Evolutionary conservation across 208 protist genomes (phyloP).

Genomic region (Trypanosoma vivax): DNA sequence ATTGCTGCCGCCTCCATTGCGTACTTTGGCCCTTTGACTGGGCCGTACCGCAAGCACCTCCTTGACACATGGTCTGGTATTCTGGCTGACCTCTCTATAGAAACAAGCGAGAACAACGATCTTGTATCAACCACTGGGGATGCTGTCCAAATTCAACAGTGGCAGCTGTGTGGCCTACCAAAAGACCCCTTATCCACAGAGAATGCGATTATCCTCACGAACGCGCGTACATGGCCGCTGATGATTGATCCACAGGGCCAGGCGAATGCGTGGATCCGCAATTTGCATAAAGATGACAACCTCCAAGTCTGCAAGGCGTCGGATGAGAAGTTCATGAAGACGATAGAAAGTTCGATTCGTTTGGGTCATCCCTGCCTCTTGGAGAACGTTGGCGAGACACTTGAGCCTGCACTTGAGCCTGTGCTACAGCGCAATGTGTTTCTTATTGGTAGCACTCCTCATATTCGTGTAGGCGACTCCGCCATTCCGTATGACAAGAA

Average conservation of each 20-base stretch:
- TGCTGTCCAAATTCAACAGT: conserved; percentile 93
- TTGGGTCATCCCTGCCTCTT: conserved; percentile 95
- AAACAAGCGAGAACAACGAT: conserved; percentile 59
- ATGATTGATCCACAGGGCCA: conserved; percentile 98
- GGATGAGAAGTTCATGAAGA: conserved; percentile 92
- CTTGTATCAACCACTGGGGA: conserved; percentile 91
- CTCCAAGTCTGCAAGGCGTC: conserved; percentile 95
- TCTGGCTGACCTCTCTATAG: conserved; percentile 47
- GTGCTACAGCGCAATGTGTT: conserved; percentile 94
- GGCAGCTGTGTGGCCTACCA: conserved; percentile 94
- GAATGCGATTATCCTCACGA: conserved; percentile 96
- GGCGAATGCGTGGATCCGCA: conserved; percentile 96
- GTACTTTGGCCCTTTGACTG: conserved; percentile 96
- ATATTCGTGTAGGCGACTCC: conserved; percentile 96
- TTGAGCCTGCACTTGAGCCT: conserved; percentile 95
- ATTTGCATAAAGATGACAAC: conserved; percentile 90
- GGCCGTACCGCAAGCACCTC: conserved; percentile 85
- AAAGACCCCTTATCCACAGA: conserved; percentile 94
- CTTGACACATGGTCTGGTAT: conserved; percentile 73
- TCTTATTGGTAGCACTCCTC: conserved; percentile 87
- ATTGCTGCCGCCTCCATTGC: conserved; percentile 92
- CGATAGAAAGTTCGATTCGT: conserved; percentile 94
- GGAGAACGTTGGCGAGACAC: conserved; percentile 93
- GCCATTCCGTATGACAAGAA: conserved; percentile 94
- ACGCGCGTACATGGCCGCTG: conserved; percentile 94